These are phyloP conservation scores for Penicillium paxilli DNA, from an alignment of 495 filamentous ascomycete genomes.

Conservation along the genomic window DNA sequence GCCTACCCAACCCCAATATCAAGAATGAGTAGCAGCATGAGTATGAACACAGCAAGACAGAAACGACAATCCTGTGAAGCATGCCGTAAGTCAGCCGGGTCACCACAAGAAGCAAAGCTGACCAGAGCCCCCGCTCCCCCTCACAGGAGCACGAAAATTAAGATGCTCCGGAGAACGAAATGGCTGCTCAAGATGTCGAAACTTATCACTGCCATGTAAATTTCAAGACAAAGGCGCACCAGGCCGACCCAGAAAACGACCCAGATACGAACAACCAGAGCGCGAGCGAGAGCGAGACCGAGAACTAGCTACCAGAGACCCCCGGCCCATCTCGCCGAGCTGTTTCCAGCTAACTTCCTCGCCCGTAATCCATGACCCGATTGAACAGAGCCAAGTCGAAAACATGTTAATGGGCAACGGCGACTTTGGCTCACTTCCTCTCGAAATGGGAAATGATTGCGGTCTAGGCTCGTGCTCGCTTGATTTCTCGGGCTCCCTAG, in stretches of 20 bases:
- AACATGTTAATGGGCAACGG: slow-evolving; percentile 4
- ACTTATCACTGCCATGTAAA: slow-evolving; percentile 20
- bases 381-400: not conserved
- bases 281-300: not conserved
- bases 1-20: not conserved
- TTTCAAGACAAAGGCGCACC: slow-evolving; percentile 28
- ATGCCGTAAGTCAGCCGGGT: slow-evolving; percentile 8
- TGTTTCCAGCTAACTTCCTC: slow-evolving; percentile 10
- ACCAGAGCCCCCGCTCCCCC: no score
- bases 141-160: slow-evolving; percentile 24
- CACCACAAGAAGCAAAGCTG: not conserved
- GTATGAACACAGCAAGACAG: slow-evolving; percentile 7
- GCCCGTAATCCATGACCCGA: not conserved
- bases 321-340: slow-evolving; percentile 5
- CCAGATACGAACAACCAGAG: slow-evolving; percentile 9
- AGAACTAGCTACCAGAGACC: not conserved
- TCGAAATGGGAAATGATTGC: slow-evolving; percentile 13
- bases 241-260: slow-evolving; percentile 23
- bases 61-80: slow-evolving; percentile 16
- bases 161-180: slow-evolving; percentile 29
- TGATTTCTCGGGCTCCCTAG: slow-evolving; percentile 16
- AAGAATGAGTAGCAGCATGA: not conserved
- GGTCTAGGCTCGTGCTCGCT: slow-evolving; percentile 15
- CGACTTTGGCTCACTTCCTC: slow-evolving; percentile 12
- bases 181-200: slow-evolving; percentile 24